Base-by-base conservation (phyloP, 495 filamentous ascomycete genomes). In the Cryomyces minteri region DNA sequence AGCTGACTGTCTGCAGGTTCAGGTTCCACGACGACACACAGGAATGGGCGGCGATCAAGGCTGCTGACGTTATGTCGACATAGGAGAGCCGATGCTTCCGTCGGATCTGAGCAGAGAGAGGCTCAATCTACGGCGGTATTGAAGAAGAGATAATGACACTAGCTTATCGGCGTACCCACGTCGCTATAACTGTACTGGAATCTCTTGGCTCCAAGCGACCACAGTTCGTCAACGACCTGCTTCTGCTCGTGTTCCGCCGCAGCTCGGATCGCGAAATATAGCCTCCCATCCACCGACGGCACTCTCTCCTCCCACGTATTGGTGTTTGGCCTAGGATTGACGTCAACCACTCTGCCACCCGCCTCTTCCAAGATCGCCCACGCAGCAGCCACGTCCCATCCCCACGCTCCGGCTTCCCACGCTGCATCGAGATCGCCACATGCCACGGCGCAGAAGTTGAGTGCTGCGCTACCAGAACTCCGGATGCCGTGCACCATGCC, bases 381-480 rank as follows among this genome's bases (percentile, higher is more conserved):
- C n/a, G 49, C 52, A n/a, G 52, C 52, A 10, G 42, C 44, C 32
- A 56, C 43, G 33, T 56, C 54, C 54, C 54, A 56, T 11, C 45
- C 44, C 50, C 51, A 56, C 25, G 43, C 46, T 0, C 53, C 53
- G 28, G 47, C 53, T 39, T 56, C 53, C 49, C 49, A 55, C 25
- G 52, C 51, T 1, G 45, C n/a, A 33, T 55, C 52, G 5, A 55
- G 43, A 5, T 31, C 12, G 5, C 52, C 53, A 3, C 50, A 49
- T 9, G 53, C 53, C 5, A 55, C 53, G 38, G 49, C 49, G 50
- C 53, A 55, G 41, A 55, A 52, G 44, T 55, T 47, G 2, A 55
- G 53, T 4, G 53, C 53, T 1, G 53, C 53, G 9, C 50, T 52
- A 40, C 53, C 50, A 14, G 43, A 47, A 5, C 40, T 47, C 37